Evolutionary conservation across 495 filamentous ascomycete species (phyloP), one percentile per base, ranked within the genome.

Genomic region (Glutinoglossum americanum): DNA sequence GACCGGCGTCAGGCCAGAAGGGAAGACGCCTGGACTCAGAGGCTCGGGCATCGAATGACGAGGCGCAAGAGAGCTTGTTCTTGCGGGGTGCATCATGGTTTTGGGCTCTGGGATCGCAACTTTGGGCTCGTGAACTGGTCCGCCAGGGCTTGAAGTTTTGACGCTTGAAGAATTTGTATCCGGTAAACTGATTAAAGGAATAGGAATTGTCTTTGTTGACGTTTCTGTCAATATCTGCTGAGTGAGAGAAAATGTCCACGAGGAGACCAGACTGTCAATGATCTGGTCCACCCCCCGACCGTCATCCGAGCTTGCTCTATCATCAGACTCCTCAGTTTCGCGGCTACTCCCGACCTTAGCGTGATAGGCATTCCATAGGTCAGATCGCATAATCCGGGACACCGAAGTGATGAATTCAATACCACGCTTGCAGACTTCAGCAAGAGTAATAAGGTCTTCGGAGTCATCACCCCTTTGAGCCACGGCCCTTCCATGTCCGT

Each of bases 181-280:
- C 23, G 21, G 21, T 25, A 51, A 21, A 56, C 10, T 17, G 17
- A 79, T 75, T 15, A 79, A 81, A 17, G 81, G 78, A 30, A 87
- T 81, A 1, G 77, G 74, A 10, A 87, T 70, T 5, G 77, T 72
- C 39, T 81, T 79, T 7, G 85, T 85, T 3, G 76, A 76, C 0
- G 85, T 94, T 63, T 87, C 84, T 8, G 78, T 75, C 6, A 94
- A 71, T 25, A 94, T 79, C 60, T 89, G 84, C 62, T 84, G 79
- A 9, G 82, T 75, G 26, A 85, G 82, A 27, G 84, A 80, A 65
- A 87, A 94, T 9, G 79, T 83, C 77, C 90, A 96, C 0, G 87
- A 88, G 5, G 81, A 81, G 9, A 94, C 81, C 4, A 96, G 64
- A 62, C 92, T 88, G 63, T 89, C 84, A 49, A 92, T 77, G 17